A percentile compares a stretch with the other conserved stretches of the same genome.
These are phyloP conservation scores for Colletotrichum australisinense DNA, from an alignment of 2,329 filamentous ascomycete genomes.

Conservation along the genomic window DNA sequence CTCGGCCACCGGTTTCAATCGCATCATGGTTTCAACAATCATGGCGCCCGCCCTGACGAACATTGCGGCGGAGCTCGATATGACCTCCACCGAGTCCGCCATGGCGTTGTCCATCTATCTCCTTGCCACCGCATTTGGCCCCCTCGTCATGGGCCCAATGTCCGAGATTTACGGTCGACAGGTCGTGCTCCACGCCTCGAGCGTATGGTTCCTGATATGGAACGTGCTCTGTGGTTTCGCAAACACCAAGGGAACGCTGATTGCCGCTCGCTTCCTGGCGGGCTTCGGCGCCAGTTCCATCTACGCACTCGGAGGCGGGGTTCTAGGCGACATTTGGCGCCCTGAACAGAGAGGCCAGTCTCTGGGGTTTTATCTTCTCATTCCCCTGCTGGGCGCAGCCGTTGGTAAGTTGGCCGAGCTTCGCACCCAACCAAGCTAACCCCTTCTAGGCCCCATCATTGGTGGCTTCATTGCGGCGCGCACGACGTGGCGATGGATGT, in stretches of 20 bases:
- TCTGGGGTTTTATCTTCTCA: slow-evolving; percentile 48
- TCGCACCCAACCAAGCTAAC: no score
- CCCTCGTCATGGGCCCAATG: slow-evolving; percentile 54
- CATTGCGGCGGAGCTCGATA: slow-evolving; percentile 63
- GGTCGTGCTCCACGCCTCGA: slow-evolving; percentile 54
- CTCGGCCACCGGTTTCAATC: slow-evolving; percentile 61
- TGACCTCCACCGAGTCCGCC: slow-evolving; percentile 58
- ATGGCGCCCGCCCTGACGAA: slow-evolving; percentile 61
- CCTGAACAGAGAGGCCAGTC: slow-evolving; percentile 57
- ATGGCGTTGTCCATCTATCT: slow-evolving; percentile 59
- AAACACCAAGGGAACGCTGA: slow-evolving; percentile 51
- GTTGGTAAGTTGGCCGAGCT: slow-evolving; percentile 43
- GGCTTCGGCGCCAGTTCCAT: slow-evolving; percentile 61
- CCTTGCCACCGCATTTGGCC: slow-evolving; percentile 56
- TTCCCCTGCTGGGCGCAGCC: slow-evolving; percentile 52
- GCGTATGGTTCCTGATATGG: slow-evolving; percentile 62
- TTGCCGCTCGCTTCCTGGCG: slow-evolving; percentile 58
- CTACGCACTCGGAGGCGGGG: slow-evolving; percentile 58
- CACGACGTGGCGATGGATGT: slow-evolving; percentile 57
- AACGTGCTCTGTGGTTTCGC: slow-evolving; percentile 57
- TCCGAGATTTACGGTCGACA: slow-evolving; percentile 61
- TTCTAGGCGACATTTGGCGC: slow-evolving; percentile 58
- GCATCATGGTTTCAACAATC: slow-evolving; percentile 63
- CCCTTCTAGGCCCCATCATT: slow-evolving; percentile 47
- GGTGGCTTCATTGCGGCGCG: slow-evolving; percentile 51